These are phyloP conservation scores for Scutellaria barbata DNA, from an alignment of 257 asterid genomes.

Conservation along the genomic window DNA sequence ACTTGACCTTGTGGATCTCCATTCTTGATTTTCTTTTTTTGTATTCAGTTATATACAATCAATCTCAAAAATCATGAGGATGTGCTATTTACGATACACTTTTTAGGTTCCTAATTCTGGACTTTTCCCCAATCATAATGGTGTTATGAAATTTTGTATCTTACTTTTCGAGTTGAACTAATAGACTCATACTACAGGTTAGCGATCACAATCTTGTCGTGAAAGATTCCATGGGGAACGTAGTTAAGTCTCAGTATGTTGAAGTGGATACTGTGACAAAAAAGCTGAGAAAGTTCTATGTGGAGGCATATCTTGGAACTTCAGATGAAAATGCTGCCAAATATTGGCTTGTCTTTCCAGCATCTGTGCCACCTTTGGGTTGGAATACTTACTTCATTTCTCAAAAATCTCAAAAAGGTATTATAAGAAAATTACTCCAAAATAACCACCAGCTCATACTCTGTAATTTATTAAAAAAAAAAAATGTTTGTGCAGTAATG, in stretches of 20 bases:
- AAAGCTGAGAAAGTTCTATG: constrained; percentile 61
- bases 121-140: background rate
- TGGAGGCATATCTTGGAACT: constrained; percentile 71
- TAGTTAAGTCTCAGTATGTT: constrained; percentile 57
- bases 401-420: constrained; percentile 56
- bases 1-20: background rate
- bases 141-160: background rate
- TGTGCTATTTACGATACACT: background rate
- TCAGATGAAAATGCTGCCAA: constrained; percentile 58
- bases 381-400: constrained; percentile 77
- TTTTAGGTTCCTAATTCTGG: background rate
- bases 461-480: too few relatives aligned
- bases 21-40: background rate
- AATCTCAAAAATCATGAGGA: background rate
- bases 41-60: background rate
- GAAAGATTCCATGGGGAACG: constrained; percentile 61
- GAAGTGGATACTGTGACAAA: constrained; percentile 67
- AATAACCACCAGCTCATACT: background rate
- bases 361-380: constrained; percentile 73
- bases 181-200: constrained; percentile 54
- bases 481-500: too few relatives aligned
- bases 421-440: background rate
- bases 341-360: constrained; percentile 74
- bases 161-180: background rate
- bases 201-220: constrained; percentile 61